Percentiles rank a stretch among this genome's conserved stretches.
Evolutionary conservation across 305 asterid species (phyloP).

Genomic region (Fraxinus dipetala): DNA sequence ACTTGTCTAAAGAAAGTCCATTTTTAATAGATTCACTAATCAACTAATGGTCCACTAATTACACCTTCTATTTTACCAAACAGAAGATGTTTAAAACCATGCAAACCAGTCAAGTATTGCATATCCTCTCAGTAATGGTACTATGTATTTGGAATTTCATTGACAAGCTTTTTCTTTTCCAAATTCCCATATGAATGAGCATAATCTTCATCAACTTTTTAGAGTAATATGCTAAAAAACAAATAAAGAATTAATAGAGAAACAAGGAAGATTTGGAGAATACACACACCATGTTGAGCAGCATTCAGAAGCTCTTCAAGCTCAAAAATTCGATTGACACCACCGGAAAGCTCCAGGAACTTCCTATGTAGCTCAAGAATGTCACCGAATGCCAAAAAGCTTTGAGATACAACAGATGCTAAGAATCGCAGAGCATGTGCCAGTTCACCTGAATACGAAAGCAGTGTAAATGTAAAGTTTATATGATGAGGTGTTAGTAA

Average conservation of each 20-base stretch:
- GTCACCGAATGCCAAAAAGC: constrained; percentile 98
- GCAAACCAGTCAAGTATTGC: constrained; percentile 7
- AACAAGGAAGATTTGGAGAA: constrained; percentile 16
- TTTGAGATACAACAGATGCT: constrained; percentile 98
- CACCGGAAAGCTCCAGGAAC: constrained; percentile 95
- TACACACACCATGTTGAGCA: constrained; percentile 69
- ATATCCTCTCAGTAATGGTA: constrained; percentile 8
- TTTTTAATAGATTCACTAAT: neutral
- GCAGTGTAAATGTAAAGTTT: neutral
- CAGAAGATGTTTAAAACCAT: neutral
- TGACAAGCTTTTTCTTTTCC: neutral
- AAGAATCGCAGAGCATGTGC: constrained; percentile 93
- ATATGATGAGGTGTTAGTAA: constrained; percentile 5
- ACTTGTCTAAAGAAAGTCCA: neutral
- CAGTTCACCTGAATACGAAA: constrained; percentile 67
- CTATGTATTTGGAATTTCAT: neutral
- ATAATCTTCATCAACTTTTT: constrained; percentile 2
- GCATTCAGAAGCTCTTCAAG: constrained; percentile 90
- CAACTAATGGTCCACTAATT: neutral
- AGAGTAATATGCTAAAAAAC: neutral
- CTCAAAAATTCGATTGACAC: constrained; percentile 85
- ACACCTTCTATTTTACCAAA: constrained; percentile 6
- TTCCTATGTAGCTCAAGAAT: constrained; percentile 93
- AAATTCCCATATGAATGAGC: constrained; percentile 7
- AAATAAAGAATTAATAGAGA: constrained; percentile 10